These are phyloP conservation scores for Cystofilobasidium bisporidii DNA, from an alignment of 768 basidiomycete species.

Conservation along the genomic window DNA sequence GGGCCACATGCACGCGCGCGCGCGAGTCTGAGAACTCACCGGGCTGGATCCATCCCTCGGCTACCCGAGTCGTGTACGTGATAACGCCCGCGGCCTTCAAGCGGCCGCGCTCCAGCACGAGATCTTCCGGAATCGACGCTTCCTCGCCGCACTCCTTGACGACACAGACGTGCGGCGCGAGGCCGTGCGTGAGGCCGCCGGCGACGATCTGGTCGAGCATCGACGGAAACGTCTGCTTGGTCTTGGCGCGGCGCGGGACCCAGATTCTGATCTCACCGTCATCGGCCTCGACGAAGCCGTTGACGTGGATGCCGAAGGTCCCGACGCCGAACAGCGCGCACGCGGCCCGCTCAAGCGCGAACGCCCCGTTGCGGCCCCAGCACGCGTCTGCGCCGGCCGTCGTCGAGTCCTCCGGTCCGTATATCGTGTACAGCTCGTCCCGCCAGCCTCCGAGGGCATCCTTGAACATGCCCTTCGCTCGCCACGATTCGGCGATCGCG, in stretches of 20 bases:
- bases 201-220: slow-evolving; percentile 29
- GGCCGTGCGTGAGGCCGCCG: slow-evolving; percentile 27
- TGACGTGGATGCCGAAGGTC: slow-evolving; percentile 90
- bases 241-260: slow-evolving; percentile 74
- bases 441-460: slow-evolving; percentile 39
- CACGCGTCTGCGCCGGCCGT: slow-evolving; percentile 31
- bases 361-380: slow-evolving; percentile 55
- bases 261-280: slow-evolving; percentile 47
- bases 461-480: slow-evolving; percentile 35
- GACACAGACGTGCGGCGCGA: slow-evolving; percentile 14
- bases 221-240: slow-evolving; percentile 66
- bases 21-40: background rate
- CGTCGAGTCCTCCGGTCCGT: slow-evolving; percentile 33
- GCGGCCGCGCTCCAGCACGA: slow-evolving; percentile 11
- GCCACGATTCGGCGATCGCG: slow-evolving; percentile 36
- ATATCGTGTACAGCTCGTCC: slow-evolving; percentile 58
- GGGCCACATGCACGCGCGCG: background rate
- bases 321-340: slow-evolving; percentile 80
- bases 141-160: slow-evolving; percentile 27
- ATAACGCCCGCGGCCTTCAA: slow-evolving; percentile 17
- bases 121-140: slow-evolving; percentile 24
- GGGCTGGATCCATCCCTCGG: slow-evolving; percentile 26
- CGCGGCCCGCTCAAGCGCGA: slow-evolving; percentile 72
- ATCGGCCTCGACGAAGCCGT: slow-evolving; percentile 36
- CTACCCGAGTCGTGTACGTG: slow-evolving; percentile 11